Conservation (phyloP, 2,329 filamentous ascomycete genomes). For the Exserohilum rostratum region DNA sequence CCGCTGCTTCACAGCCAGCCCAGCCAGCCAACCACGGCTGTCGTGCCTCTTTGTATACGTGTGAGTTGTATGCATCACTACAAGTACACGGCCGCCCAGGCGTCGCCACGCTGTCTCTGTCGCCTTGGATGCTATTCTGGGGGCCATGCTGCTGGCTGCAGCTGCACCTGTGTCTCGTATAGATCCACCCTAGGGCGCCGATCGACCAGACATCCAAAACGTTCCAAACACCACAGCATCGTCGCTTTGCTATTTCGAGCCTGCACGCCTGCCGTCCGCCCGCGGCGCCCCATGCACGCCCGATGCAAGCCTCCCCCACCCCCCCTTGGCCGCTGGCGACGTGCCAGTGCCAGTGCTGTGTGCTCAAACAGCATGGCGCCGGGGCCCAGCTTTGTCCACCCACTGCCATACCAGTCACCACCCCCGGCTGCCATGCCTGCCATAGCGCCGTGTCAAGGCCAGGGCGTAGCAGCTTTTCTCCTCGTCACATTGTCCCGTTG, state of each 20-base stretch:
- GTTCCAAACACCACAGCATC: slow-evolving; percentile 33
- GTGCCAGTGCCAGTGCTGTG: too few species aligned
- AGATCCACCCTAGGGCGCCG: slow-evolving; percentile 22
- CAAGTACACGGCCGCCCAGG: background rate
- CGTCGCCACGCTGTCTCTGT: background rate
- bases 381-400: background rate
- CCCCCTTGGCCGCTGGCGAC: background rate
- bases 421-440: slow-evolving; percentile 31
- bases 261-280: slow-evolving; percentile 28
- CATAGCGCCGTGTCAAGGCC: slow-evolving; percentile 18
- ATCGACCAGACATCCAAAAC: slow-evolving; percentile 28
- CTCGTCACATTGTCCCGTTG: slow-evolving; percentile 29
- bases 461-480: slow-evolving; percentile 21
- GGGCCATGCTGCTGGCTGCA: slow-evolving; percentile 5
- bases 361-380: too few species aligned
- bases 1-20: too few species aligned
- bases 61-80: too few species aligned
- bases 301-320: slow-evolving; percentile 12
- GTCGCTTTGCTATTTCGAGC: slow-evolving; percentile 39
- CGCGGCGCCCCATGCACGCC: slow-evolving; percentile 26
- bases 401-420: slow-evolving; percentile 22
- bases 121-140: slow-evolving; percentile 18
- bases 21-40: too few species aligned
- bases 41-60: too few species aligned
- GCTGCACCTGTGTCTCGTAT: slow-evolving; percentile 27